Evolutionary conservation across 2,329 filamentous ascomycete species (phyloP), one percentile per base, ranked within the genome.

Genomic region (Mollisia scopiformis): DNA sequence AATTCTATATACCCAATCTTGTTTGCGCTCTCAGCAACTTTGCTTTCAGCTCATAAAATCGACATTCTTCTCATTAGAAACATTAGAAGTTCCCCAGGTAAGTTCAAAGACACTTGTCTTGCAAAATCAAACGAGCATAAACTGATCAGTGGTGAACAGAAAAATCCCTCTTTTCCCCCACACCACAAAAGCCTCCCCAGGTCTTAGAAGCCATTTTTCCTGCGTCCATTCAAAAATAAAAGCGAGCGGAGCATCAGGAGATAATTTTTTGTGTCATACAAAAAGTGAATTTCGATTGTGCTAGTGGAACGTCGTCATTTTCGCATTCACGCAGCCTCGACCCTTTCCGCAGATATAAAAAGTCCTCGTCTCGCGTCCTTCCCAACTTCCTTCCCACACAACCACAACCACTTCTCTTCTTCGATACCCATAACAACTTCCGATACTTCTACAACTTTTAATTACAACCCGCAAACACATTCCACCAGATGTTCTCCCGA

Each of bases 401-500:
- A n/a, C n/a, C n/a, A n/a, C n/a, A 43, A 57, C 31, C 19, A 13
- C 37, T 23, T 19, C 13, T 52, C 30, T 46, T 28, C 21, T 33
- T 37, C 11, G 23, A 47, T 47, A 47, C 23, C 13, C 25, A 19
- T n/a, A 23, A 14, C 19, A 57, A 41, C 27, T 19, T 39, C 51
- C 31, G 6, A 2, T 16, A 16, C 13, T 50, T 55, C 30, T 33
- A 31, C 51, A 35, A 62, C 23, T 37, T 28, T 43, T 31, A 52
- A 43, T 41, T 52, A 25, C 28, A 58, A 49, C 16, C 16, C 25
- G 41, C 51, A 53, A 35, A 49, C 28, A 63, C 47, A 43, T 21
- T 43, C 37, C 14, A 51, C 43, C 68, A 39, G 14, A 71, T 71
- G 69, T 68, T 69, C 55, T 64, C 64, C 30, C 63, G 68, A 53